Evolutionary conservation across 106 monocot genomes (phyloP), one percentile per base, ranked within the genome.

Genomic region (Allium sativum): DNA sequence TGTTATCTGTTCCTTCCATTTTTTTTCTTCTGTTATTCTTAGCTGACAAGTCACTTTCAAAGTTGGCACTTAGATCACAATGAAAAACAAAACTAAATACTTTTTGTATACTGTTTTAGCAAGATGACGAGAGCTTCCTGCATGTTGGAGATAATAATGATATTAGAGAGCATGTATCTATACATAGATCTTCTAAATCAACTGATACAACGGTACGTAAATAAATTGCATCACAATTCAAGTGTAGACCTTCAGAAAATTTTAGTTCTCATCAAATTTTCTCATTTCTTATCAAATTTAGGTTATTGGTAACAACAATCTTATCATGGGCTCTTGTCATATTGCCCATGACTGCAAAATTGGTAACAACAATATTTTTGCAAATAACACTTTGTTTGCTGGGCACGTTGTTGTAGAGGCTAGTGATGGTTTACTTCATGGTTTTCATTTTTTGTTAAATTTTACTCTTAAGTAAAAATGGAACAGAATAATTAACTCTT

Each of bases 281-380:
- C 45, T 75, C 48, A 18, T 48, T 66, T 16, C 65, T 65, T 53
- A 70, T 67, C 12, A 54, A 66, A 66, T 9, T 8, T 64, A 98
- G 88, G 82, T 88, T 79, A 85, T 98, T 74, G 88, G 98, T 67
- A 59, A 85, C 55, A 79, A 72, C 44, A 98, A 98, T 72, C 87
- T 98, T 45, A 92, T 98, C 18, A 88, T 98, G 92, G 98, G 98
- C 17, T 77, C 84, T 44, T 98, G 88, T 63, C 98, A 98, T 73
- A 83, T 98, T 77, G 92, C 92, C 12, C 98, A 92, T 88, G 92
- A 98, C 53, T 98, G 98, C 70, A 85, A 88, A 85, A 58, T 98
- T 65, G 92, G 98, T 19, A 85, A 69, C 61, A 67, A 70, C 48
- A 98, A 92, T 53, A 98, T 98, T 62, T 88, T 98, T 79, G 88